Conservation (phyloP, 441 rosid genomes). For the Mallotus repandus region DNA sequence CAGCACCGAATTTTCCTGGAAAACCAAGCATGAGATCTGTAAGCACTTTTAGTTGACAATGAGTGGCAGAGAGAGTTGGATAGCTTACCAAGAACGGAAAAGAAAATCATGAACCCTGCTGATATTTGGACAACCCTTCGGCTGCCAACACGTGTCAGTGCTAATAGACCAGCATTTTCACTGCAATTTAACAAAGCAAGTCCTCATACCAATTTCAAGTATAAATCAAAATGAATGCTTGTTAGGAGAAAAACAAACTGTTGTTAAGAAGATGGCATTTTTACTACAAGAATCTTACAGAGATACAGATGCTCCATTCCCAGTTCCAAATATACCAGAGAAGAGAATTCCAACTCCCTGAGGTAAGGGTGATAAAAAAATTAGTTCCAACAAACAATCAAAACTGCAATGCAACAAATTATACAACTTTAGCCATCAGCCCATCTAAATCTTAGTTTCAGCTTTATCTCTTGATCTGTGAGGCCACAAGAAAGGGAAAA, state of each 20-base stretch:
- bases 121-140: conserved; percentile 95
- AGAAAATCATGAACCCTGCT: conserved; percentile 97
- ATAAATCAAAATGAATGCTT: background rate
- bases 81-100: conserved; percentile 72
- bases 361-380: conserved; percentile 10
- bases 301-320: conserved; percentile 80
- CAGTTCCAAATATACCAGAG: conserved; percentile 94
- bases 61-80: background rate
- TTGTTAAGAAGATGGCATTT: background rate
- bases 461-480: background rate
- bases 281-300: conserved; percentile 50
- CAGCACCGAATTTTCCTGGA: conserved; percentile 93
- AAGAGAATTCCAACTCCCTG: conserved; percentile 92
- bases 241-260: background rate
- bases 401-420: background rate
- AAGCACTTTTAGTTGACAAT: background rate
- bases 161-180: conserved; percentile 91
- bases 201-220: conserved; percentile 8
- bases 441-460: background rate
- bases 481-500: background rate
- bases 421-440: background rate
- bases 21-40: conserved; percentile 8
- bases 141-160: conserved; percentile 88
- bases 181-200: conserved; percentile 39
- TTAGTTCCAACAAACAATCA: background rate